Percentiles rank a stretch among this genome's conserved stretches.
phyloP scores from a whole-genome alignment of 257 asterid species.

The Solanum neorickii region DNA sequence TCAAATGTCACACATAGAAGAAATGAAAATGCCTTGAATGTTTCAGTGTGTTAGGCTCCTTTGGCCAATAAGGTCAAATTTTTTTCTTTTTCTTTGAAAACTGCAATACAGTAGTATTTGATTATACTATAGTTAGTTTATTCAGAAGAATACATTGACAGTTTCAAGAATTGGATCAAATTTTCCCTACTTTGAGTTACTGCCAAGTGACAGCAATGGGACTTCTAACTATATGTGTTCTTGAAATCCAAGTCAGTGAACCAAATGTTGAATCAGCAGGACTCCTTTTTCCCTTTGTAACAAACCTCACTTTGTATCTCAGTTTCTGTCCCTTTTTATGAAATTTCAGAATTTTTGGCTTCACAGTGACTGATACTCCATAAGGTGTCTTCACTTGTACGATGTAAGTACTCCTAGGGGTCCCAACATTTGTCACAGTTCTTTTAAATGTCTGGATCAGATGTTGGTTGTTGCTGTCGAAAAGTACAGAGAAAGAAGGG shows the following conservation, averaged over 20 bases:
- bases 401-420: conserved; percentile 17
- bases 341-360: conserved; percentile 41
- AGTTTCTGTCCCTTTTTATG: conserved; percentile 30
- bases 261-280: conserved; percentile 32
- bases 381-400: conserved; percentile 31
- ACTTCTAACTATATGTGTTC: conserved; percentile 41
- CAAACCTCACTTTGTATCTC: conserved; percentile 38
- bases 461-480: conserved; percentile 4
- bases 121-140: not conserved
- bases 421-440: conserved; percentile 58
- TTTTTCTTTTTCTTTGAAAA: not conserved
- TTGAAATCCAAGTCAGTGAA: conserved; percentile 38
- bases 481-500: conserved; percentile 58
- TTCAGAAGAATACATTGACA: not conserved
- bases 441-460: conserved; percentile 28
- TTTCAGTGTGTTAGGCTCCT: not conserved
- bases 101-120: not conserved
- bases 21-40: not conserved
- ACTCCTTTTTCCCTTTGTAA: conserved; percentile 7
- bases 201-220: conserved; percentile 62
- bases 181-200: not conserved
- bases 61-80: not conserved
- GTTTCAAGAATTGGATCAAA: not conserved
- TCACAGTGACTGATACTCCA: conserved; percentile 30
- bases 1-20: not conserved